These are phyloP conservation scores for Pelomyxa schiedti DNA, from an alignment of 78 protist species.

Conservation along the genomic window DNA sequence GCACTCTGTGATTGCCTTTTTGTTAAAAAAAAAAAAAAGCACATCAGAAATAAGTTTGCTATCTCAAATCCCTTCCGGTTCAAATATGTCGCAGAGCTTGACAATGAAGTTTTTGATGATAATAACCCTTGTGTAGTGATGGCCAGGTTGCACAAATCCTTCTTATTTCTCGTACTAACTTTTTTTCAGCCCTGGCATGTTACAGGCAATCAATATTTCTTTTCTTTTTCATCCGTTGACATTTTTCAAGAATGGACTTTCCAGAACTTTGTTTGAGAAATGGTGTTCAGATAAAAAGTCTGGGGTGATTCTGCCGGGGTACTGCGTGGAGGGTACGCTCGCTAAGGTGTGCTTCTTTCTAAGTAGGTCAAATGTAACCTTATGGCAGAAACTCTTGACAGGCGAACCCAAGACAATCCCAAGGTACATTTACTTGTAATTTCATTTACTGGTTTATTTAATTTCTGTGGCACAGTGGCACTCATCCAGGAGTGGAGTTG, in stretches of 20 bases:
- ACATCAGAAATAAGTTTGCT: conserved; percentile 31
- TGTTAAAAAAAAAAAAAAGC: neutral
- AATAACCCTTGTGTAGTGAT: conserved; percentile 83
- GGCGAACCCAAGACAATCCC: conserved; percentile 10
- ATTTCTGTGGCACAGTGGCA: conserved; percentile 8
- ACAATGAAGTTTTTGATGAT: conserved; percentile 53
- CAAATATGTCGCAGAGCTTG: conserved; percentile 64
- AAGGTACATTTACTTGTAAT: too few species aligned
- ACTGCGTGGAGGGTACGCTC: conserved; percentile 85
- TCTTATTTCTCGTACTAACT: too few species aligned
- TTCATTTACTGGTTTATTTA: too few species aligned
- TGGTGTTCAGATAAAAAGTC: conserved; percentile 71
- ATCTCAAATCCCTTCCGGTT: conserved; percentile 81
- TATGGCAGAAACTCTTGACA: conserved; percentile 23
- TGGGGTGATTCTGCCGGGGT: conserved; percentile 82
- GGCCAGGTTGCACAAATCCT: conserved; percentile 90
- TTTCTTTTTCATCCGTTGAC: too few species aligned
- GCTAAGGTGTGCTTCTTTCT: conserved; percentile 40
- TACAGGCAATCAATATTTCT: conserved; percentile 11
- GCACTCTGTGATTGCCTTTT: neutral
- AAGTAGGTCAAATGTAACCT: conserved; percentile 5
- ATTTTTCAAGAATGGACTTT: conserved; percentile 76
- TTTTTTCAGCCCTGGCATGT: too few species aligned
- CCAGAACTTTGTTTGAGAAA: conserved; percentile 77
- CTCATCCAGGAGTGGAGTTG: conserved; percentile 20